These are phyloP conservation scores for Tranzscheliella williamsii DNA, from an alignment of 1,284 basidiomycete species.

Conservation along the genomic window DNA sequence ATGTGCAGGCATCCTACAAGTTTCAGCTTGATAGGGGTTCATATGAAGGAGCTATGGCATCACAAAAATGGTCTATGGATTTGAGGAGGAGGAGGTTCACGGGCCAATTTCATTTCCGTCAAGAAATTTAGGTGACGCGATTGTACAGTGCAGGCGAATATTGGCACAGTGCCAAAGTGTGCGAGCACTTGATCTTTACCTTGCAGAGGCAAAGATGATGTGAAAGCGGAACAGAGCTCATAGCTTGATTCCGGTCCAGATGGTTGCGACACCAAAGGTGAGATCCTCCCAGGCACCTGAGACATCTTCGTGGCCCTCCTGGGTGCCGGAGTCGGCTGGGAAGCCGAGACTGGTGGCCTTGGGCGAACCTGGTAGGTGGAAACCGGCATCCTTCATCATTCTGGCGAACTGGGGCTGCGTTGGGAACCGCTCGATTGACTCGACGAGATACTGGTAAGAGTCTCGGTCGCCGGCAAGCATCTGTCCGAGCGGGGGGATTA, in stretches of 20 bases:
- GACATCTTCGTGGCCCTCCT: constrained; percentile 31
- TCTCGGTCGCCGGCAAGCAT: constrained; percentile 92
- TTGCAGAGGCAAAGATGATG: neutral
- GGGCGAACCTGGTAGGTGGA: constrained; percentile 57
- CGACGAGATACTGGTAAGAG: constrained; percentile 91
- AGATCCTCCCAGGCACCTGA: constrained; percentile 58
- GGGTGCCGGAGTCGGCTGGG: constrained; percentile 24
- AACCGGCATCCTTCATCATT: constrained; percentile 68
- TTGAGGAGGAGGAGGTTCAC: too few relatives aligned
- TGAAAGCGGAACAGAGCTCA: constrained; percentile 1
- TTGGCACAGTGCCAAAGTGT: neutral
- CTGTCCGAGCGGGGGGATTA: constrained; percentile 91
- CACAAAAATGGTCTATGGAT: too few relatives aligned
- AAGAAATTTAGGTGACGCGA: neutral
- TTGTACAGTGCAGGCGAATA: neutral
- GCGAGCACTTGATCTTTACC: neutral
- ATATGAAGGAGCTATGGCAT: too few relatives aligned
- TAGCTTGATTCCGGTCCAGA: constrained; percentile 55
- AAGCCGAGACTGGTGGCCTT: constrained; percentile 50
- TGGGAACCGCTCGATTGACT: constrained; percentile 94
- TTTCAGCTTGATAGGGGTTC: too few relatives aligned
- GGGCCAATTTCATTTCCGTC: too few relatives aligned
- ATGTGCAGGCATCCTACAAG: too few relatives aligned
- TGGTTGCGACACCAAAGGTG: constrained; percentile 56
- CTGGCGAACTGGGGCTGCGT: constrained; percentile 83